These are phyloP conservation scores for Crithidia acanthocephali DNA, from an alignment of 208 protist species.

Conservation along the genomic window DNA sequence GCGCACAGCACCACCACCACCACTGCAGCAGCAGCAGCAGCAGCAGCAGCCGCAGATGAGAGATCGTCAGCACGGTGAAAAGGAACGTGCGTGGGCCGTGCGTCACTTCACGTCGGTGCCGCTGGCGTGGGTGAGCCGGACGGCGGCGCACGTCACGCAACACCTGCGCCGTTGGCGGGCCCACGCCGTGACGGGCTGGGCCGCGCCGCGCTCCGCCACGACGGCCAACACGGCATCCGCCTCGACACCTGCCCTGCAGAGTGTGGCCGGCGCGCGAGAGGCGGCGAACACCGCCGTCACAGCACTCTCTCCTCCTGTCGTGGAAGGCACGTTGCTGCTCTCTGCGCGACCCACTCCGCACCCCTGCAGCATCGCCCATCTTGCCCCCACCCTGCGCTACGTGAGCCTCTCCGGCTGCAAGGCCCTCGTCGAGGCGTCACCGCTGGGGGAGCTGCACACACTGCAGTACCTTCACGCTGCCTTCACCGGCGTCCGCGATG, in stretches of 20 bases:
- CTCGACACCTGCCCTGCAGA: no score
- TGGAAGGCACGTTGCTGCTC: no score
- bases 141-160: neutral
- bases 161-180: neutral
- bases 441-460: conserved; percentile 60
- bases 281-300: no score
- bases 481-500: conserved; percentile 47
- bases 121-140: neutral
- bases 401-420: conserved; percentile 3
- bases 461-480: conserved; percentile 89
- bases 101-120: neutral
- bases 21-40: neutral
- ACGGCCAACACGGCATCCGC: no score
- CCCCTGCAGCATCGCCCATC: conserved; percentile 3
- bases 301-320: no score
- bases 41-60: neutral
- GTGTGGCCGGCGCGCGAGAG: no score
- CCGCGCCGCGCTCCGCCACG: neutral
- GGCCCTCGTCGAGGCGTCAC: conserved; percentile 8
- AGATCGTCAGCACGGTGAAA: no score
- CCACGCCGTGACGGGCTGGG: neutral
- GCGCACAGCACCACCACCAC: neutral
- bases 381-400: conserved; percentile 9
- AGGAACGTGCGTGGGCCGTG: neutral
- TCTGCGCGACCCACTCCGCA: neutral